Conservation (phyloP, 768 basidiomycete species). For the Daedalea quercina region DNA sequence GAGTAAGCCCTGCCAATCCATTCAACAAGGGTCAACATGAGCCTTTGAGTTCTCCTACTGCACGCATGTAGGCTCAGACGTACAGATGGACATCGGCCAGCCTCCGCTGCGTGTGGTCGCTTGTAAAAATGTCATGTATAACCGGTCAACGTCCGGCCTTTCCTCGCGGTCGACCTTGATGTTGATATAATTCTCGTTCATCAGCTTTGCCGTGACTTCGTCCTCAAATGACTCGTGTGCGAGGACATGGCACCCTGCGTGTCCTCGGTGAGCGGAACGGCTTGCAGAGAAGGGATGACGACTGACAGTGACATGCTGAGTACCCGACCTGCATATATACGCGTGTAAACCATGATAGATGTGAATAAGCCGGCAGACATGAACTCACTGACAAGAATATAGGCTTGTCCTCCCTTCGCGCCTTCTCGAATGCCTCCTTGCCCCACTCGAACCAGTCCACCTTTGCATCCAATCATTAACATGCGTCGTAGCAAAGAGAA, state of each 20-base stretch:
- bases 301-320: constrained; percentile 35
- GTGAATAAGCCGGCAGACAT: too few species aligned
- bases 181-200: constrained; percentile 34
- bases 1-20: constrained; percentile 17
- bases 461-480: constrained; percentile 1
- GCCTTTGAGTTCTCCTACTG: background rate
- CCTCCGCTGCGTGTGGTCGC: constrained; percentile 25
- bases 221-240: constrained; percentile 34
- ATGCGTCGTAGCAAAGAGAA: background rate
- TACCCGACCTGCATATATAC: constrained; percentile 26
- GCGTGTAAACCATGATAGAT: background rate
- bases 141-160: constrained; percentile 34
- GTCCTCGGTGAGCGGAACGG: background rate
- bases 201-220: constrained; percentile 27
- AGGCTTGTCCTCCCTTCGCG: constrained; percentile 19
- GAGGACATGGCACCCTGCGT: constrained; percentile 21
- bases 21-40: background rate
- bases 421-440: constrained; percentile 21
- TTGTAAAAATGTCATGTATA: constrained; percentile 38
- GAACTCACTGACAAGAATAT: constrained; percentile 29
- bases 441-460: constrained; percentile 25
- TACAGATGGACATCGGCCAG: constrained; percentile 29
- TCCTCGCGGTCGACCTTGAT: constrained; percentile 37
- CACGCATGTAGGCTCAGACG: constrained; percentile 3
- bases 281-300: background rate